Evolutionary conservation across 2,329 filamentous ascomycete species (phyloP), one percentile per base, ranked within the genome.

Genomic region (Thermothelomyces thermophilus): DNA sequence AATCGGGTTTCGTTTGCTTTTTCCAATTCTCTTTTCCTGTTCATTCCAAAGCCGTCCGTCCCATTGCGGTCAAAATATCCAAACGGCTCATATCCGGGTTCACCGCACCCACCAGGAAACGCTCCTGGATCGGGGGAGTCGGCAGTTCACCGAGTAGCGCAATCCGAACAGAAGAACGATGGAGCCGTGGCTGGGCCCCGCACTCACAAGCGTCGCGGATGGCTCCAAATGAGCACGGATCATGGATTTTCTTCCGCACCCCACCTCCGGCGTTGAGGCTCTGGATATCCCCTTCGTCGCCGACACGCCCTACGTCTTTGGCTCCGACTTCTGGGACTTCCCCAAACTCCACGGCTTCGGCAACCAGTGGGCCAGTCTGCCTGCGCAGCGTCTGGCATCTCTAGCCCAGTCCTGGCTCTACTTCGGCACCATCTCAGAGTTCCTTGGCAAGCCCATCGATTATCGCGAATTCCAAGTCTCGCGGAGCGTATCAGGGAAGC

Each of bases 341-440:
- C 55, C 57, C n/a, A 54, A 56, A 24, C 43, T 47, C 1, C 55
- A 59, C 34, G 57, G 57, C 39, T 59, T 51, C n/a, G 55, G 57
- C 41, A 53, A 56, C 35, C 57, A 54, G 36, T 59, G 57, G 57
- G 50, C 55, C 4, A 55, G 53, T n/a, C 40, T 59, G 13, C 57
- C 57, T 19, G 55, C 53, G 2, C 48, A 44, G 13, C 52, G 52
- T 10, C 50, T 59, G 16, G 57, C 57, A 2, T 54, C 55, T 14
- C 51, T 59, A n/a, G 55, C 53, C 11, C 57, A 59, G 47, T 57
- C 54, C 19, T 59, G 57, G 57, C 54, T 59, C 5, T 59, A 56
- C 51, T 59, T 59, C 40, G 57, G 52, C 17, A 53, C 54, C 41
- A 46, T 59, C 11, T 54, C 57, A 31, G 57, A 59, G 48, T 59